Percentiles rank a stretch among this genome's conserved stretches.
These are phyloP conservation scores for Gyromitra esculenta DNA, from an alignment of 2,329 filamentous ascomycete species.

Conservation along the genomic window DNA sequence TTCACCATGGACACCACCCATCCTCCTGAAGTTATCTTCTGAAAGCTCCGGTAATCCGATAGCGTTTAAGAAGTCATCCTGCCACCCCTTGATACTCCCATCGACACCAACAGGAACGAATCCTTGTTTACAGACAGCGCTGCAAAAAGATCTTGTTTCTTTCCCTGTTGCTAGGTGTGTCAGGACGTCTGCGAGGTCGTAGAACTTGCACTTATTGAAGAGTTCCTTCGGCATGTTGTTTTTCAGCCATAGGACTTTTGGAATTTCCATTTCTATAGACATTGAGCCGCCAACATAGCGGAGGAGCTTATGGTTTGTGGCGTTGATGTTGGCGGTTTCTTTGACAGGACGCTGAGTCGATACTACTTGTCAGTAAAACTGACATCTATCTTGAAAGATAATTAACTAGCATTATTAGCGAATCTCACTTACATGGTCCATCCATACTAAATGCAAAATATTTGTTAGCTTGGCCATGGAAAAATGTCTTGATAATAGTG, in stretches of 20 bases:
- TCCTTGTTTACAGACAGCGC: slow-evolving; percentile 95
- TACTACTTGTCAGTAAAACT: slow-evolving; percentile 22
- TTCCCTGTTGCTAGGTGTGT: slow-evolving; percentile 93
- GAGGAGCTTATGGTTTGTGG: slow-evolving; percentile 88
- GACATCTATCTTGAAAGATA: background rate
- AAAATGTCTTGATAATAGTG: background rate
- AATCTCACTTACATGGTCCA: slow-evolving; percentile 70
- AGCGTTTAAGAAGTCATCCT: slow-evolving; percentile 87
- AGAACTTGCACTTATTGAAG: slow-evolving; percentile 95
- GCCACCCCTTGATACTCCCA: slow-evolving; percentile 97
- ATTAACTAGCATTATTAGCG: background rate
- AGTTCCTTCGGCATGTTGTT: slow-evolving; percentile 94
- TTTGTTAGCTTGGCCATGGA: slow-evolving; percentile 28
- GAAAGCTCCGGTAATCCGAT: slow-evolving; percentile 88
- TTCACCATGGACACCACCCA: slow-evolving; percentile 94
- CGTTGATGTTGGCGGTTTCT: slow-evolving; percentile 93
- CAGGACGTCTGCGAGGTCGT: slow-evolving; percentile 89
- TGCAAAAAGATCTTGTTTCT: slow-evolving; percentile 93
- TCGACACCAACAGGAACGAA: slow-evolving; percentile 97
- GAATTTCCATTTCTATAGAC: slow-evolving; percentile 99
- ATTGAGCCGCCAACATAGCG: slow-evolving; percentile 97
- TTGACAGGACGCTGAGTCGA: slow-evolving; percentile 75
- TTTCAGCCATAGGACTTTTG: slow-evolving; percentile 98
- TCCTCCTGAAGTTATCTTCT: slow-evolving; percentile 87
- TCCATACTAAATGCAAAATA: slow-evolving; percentile 70